Base-by-base conservation (phyloP, 108 stramenopile genomes). In the Mediolabrus comicus region DNA sequence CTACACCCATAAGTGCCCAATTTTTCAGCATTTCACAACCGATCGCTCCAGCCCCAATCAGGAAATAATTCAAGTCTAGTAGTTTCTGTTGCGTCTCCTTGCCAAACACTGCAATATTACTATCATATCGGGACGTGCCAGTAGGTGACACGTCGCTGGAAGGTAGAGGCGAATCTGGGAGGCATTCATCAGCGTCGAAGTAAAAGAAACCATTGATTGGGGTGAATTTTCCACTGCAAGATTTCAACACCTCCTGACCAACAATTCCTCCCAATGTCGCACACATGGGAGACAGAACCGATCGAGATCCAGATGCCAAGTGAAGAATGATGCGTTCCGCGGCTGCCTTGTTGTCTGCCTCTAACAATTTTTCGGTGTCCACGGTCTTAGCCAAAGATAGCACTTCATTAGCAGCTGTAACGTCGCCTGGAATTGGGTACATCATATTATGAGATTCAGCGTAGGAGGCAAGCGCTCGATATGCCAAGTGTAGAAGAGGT, bases 11-110 rank as follows among this genome's bases (percentile, higher is more conserved):
- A 59, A 99, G 67, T 12, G 98, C 98, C 98, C 97, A 98, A 81
- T 98, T 98, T 87, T 99, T 99, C 62, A 99, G 91, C 97, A 99
- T 97, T 83, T 99, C 99, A 77, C 99, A 99, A 2, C 99, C 99
- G 77, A 99, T 98, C 41, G 99, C 99, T 13, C 99, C 99, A 13
- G 98, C 98, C 8, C 99, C 99, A 59, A 99, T 92, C 25, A 99
- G 84, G 67, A 99, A 98, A 55, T 92, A 92, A 26, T 86, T 83
- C 56, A 92, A 61, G 66, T 84, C 87, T 34, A 88, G 62, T 7
- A 95, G 36, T 65, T 92, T 90, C 59, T 83, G 69, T 62, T 92
- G 94, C 53, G 86, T 84, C 27, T 88, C 85, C 67, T 80, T 86
- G 65, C 95, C 95, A 79, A 89, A 95, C 59, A 84, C 83, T 25